A percentile compares a stretch with the other conserved stretches of the same genome.
Conservation (phyloP, 2,329 filamentous ascomycete species). For the Chrysoporthe puriensis region DNA sequence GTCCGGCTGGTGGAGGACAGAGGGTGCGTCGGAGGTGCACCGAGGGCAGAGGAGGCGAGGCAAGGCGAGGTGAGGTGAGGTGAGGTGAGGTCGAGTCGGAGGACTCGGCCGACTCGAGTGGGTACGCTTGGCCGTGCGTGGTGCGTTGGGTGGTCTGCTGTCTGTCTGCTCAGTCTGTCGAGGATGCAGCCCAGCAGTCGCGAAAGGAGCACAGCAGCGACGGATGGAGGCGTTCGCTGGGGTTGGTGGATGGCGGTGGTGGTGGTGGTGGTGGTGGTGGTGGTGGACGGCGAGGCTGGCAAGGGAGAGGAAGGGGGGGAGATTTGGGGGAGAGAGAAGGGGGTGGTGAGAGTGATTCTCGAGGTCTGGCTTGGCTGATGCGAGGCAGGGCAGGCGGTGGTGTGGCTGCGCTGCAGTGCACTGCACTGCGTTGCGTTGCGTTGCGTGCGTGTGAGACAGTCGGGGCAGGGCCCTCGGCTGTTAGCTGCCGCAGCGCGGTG, state of each 20-base stretch:
- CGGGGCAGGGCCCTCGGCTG: no score
- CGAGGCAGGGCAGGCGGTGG: background rate
- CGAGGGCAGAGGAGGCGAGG: background rate
- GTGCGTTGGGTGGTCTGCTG: background rate
- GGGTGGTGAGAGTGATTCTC: background rate
- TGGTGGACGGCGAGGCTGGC: background rate
- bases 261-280: background rate
- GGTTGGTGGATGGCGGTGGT: background rate
- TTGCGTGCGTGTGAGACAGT: no score
- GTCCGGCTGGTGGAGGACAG: background rate
- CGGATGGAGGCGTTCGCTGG: background rate
- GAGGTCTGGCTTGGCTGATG: no score
- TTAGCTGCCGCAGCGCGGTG: no score
- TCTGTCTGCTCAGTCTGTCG: background rate
- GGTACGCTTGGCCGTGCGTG: background rate
- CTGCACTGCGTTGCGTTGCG: no score
- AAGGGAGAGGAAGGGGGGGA: background rate
- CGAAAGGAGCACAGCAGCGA: background rate
- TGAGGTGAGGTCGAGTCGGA: background rate
- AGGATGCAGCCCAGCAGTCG: background rate
- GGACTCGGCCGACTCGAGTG: constrained; percentile 13
- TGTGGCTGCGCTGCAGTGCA: background rate
- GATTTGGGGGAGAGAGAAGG: background rate
- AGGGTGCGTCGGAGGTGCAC: background rate
- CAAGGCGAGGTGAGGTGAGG: background rate